Evolutionary conservation across 352 stramenopile species (phyloP), one percentile per base, ranked within the genome.

Genomic region (Pythium grandisporangium): DNA sequence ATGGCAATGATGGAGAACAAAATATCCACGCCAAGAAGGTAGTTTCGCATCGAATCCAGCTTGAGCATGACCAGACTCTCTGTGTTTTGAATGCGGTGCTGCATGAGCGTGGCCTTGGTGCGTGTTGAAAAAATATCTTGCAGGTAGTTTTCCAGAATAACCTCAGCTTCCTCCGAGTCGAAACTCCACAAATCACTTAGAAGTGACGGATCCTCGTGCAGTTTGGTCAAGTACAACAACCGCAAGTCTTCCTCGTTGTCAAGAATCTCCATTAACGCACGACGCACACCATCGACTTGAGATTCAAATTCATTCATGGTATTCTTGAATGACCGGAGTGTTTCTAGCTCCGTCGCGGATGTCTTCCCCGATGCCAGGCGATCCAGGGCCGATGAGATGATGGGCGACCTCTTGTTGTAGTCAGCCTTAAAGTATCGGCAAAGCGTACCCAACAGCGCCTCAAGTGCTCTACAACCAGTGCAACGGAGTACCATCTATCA

Each of bases 1-100:
- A 87, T 82, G 29, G 38, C 65, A 17, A 83, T 24, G 6, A 88
- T 55, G 6, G 70, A 81, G 59, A 88, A 88, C n/a, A 88, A 53
- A 21, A 84, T 63, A 47, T 85, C 68, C 25, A 84, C 68, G 6
- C 67, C 65, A 6, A 87, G 64, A 49, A 88, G 55, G 45, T 84
- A 84, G 50, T 88, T 88, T 66, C 74, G 69, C 55, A 76, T 81
- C 45, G 70, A 81, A 48, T 88, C 74, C 20, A 88, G 53, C 45
- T 84, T 84, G 27, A 88, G 51, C 66, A 74, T 85, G n/a, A 89
- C 72, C 17, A 89, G 48, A 33, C 65, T 84, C 53, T 89, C 72
- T 6, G 75, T 84, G 37, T 84, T 88, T 19, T 70, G 63, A 37
- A 89, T 86, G 26, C 76, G 70, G 34, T 84, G 64, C 39, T 83